These are phyloP conservation scores for Fonsecaea nubica DNA, from an alignment of 2,329 filamentous ascomycete species.

Conservation along the genomic window DNA sequence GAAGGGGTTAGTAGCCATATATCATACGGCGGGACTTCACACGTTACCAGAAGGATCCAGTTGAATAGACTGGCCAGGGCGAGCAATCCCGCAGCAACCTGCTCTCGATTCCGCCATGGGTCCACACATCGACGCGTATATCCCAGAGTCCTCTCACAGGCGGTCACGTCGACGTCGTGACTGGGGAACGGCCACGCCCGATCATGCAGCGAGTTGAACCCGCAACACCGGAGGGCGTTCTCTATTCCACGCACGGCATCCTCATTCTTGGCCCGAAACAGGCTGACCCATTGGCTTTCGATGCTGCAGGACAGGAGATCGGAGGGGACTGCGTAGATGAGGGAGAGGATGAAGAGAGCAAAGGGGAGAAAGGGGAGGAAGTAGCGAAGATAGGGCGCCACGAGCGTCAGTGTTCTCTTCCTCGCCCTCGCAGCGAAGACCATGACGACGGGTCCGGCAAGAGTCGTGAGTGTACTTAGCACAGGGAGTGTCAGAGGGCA, in stretches of 20 bases:
- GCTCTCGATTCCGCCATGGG: conserved; percentile 44
- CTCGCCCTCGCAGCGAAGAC: not conserved
- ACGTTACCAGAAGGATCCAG: conserved; percentile 30
- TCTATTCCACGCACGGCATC: conserved; percentile 46
- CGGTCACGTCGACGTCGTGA: conserved; percentile 41
- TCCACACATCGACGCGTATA: conserved; percentile 44
- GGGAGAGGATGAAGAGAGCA: conserved; percentile 42
- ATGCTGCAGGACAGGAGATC: conserved; percentile 42
- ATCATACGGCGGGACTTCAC: not conserved
- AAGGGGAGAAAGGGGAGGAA: conserved; percentile 39
- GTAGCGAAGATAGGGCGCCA: not conserved
- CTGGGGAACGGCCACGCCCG: conserved; percentile 50
- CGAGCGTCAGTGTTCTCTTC: not conserved
- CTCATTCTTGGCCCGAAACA: conserved; percentile 44
- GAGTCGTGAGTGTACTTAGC: conserved; percentile 5
- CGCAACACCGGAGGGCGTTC: conserved; percentile 46
- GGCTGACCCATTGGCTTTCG: conserved; percentile 44
- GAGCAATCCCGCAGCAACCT: conserved; percentile 42
- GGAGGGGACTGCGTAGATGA: conserved; percentile 43
- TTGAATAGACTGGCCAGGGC: conserved; percentile 27
- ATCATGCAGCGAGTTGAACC: conserved; percentile 47
- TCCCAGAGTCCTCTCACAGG: conserved; percentile 45
- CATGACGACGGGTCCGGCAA: conserved; percentile 8
- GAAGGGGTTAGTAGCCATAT: not conserved
- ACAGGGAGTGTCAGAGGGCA: conserved; percentile 27